Conservation (phyloP, 129 eudicot species). For the Silybum marianum region DNA sequence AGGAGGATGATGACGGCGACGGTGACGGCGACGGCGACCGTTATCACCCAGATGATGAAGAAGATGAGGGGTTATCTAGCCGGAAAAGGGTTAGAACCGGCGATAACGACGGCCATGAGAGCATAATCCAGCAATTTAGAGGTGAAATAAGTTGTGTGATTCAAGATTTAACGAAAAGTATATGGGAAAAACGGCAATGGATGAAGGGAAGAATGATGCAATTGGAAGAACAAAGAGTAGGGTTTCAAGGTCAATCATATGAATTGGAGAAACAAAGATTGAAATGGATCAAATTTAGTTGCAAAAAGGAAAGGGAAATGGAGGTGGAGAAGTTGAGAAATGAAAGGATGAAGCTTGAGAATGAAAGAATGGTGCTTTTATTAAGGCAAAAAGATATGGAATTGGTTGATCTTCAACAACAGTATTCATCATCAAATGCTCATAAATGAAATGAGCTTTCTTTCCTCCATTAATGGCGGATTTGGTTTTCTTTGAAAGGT, state of each 20-base stretch:
- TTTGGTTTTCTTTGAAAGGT: neutral
- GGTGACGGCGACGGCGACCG: conserved; percentile 34
- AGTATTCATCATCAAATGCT: conserved; percentile 27
- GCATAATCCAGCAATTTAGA: conserved; percentile 37
- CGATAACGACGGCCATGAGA: conserved; percentile 24
- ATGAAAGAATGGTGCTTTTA: conserved; percentile 78
- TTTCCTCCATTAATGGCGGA: conserved; percentile 49
- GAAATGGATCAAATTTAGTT: conserved; percentile 73
- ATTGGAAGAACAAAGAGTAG: conserved; percentile 65
- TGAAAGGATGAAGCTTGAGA: conserved; percentile 69
- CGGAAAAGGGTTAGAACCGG: conserved; percentile 24
- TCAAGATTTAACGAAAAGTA: conserved; percentile 47
- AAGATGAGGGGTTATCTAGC: conserved; percentile 34
- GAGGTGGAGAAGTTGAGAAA: conserved; percentile 63
- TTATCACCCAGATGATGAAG: conserved; percentile 25
- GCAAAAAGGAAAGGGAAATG: conserved; percentile 81
- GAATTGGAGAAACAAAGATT: conserved; percentile 67
- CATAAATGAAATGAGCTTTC: conserved; percentile 31
- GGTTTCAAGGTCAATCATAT: conserved; percentile 48
- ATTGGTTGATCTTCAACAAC: conserved; percentile 45
- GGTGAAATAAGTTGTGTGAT: conserved; percentile 44
- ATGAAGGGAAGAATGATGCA: conserved; percentile 53
- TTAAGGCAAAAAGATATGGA: conserved; percentile 69
- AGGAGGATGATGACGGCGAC: conserved; percentile 37
- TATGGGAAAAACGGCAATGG: conserved; percentile 76